A percentile compares a stretch with the other conserved stretches of the same genome.
phyloP scores from a whole-genome alignment of 2,329 filamentous ascomycete genomes.

The Botrytis medusae region DNA sequence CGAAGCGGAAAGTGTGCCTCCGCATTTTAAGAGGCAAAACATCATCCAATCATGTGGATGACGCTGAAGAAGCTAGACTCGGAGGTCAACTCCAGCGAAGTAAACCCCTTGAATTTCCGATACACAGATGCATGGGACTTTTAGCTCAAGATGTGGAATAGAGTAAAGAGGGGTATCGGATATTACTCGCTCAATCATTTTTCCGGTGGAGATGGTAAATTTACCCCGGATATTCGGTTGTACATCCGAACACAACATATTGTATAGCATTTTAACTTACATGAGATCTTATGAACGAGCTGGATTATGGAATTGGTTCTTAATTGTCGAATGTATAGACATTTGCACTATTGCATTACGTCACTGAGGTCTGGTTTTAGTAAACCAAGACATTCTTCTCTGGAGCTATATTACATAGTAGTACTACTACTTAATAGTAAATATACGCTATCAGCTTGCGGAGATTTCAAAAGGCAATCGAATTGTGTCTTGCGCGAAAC shows the following conservation, averaged over 20 bases:
- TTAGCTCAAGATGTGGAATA: background rate
- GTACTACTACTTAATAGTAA: background rate
- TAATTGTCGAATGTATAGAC: background rate
- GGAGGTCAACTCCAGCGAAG: background rate
- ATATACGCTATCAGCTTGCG: background rate
- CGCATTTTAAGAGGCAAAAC: background rate
- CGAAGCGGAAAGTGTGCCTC: conserved; percentile 19
- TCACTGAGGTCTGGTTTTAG: background rate
- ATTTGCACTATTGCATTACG: background rate
- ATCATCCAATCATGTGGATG: background rate
- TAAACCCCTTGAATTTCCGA: background rate
- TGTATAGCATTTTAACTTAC: background rate
- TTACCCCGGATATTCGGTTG: conserved; percentile 4
- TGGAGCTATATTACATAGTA: background rate
- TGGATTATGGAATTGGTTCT: background rate
- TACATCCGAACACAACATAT: background rate
- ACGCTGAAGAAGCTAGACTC: background rate
- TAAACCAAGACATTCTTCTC: background rate
- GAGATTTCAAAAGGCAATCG: background rate
- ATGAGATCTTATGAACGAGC: background rate
- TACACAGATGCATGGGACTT: background rate
- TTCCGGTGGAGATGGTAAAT: background rate
- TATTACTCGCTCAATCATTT: background rate
- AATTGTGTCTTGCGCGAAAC: background rate
- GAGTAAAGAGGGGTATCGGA: conserved; percentile 14